Percentiles rank a stretch among this genome's conserved stretches.
Evolutionary conservation across 805 yeast genomes (phyloP).

Genomic region (Yarrowia sp.): DNA sequence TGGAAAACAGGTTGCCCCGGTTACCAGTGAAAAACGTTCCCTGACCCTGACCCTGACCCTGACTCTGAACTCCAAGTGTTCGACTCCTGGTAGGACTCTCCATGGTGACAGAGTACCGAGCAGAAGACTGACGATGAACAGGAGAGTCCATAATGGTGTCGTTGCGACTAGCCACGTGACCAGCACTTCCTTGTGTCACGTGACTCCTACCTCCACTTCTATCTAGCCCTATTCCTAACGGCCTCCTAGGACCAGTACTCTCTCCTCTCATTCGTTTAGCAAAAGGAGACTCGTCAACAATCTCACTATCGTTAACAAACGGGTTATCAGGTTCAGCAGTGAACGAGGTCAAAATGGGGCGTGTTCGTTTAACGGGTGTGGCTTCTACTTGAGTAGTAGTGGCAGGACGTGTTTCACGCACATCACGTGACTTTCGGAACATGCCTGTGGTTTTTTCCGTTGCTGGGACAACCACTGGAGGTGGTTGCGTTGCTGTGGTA

Average conservation of each 20-base stretch:
- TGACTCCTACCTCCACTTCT: no score
- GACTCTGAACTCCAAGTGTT: not conserved
- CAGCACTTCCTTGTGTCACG: no score
- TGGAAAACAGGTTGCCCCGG: not conserved
- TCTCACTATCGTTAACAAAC: not conserved
- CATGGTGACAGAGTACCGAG: not conserved
- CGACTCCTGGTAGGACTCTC: not conserved
- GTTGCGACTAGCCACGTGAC: not conserved
- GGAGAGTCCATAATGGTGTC: not conserved
- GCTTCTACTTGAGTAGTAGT: not conserved
- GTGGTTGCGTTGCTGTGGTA: not conserved
- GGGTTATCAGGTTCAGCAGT: slow-evolving; percentile 13
- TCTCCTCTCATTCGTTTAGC: slow-evolving; percentile 18
- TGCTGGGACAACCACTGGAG: not conserved
- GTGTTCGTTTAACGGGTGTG: slow-evolving; percentile 3
- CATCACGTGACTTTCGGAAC: slow-evolving; percentile 6
- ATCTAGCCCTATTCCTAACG: not conserved
- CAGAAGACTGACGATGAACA: not conserved
- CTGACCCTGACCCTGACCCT: not conserved
- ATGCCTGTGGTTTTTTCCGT: not conserved
- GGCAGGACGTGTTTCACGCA: not conserved
- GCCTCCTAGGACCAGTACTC: not conserved
- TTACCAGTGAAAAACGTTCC: not conserved
- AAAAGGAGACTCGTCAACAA: slow-evolving; percentile 8
- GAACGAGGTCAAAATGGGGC: not conserved